Percentiles rank a stretch among this genome's conserved stretches.
phyloP scores from a whole-genome alignment of 805 yeast species.

The Ogataea pilisensis region DNA sequence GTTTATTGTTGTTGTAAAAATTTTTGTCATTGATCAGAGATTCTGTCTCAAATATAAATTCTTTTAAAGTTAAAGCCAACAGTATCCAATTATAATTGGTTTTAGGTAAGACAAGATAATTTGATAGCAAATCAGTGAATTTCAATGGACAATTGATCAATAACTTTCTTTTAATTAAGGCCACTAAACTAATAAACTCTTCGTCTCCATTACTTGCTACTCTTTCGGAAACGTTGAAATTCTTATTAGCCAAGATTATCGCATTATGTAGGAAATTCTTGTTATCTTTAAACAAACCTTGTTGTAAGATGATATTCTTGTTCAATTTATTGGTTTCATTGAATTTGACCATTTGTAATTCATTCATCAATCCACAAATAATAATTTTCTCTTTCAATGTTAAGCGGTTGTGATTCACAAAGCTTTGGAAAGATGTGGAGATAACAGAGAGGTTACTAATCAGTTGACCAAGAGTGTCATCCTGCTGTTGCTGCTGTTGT shows the following conservation, averaged over 20 bases:
- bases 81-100: constrained; percentile 41
- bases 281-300: constrained; percentile 30
- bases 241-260: constrained; percentile 48
- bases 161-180: constrained; percentile 44
- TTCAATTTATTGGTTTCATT: constrained; percentile 25
- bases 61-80: constrained; percentile 43
- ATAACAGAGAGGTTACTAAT: constrained; percentile 25
- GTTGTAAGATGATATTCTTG: constrained; percentile 19
- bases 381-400: constrained; percentile 23
- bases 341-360: constrained; percentile 29
- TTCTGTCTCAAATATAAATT: constrained; percentile 32
- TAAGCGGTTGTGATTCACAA: constrained; percentile 17
- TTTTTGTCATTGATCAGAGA: constrained; percentile 19
- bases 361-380: constrained; percentile 31
- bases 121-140: constrained; percentile 43
- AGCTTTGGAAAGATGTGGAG: constrained; percentile 17
- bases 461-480: constrained; percentile 19
- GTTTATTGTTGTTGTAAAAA: constrained; percentile 20
- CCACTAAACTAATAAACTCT: constrained; percentile 31
- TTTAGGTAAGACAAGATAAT: constrained; percentile 41
- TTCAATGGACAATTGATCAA: constrained; percentile 48
- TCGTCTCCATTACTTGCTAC: constrained; percentile 20
- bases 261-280: constrained; percentile 47
- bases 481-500: background rate
- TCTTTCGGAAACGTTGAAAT: constrained; percentile 26